Base-by-base conservation (phyloP, 1,284 basidiomycete genomes). In the Cronartium quercuum region DNA sequence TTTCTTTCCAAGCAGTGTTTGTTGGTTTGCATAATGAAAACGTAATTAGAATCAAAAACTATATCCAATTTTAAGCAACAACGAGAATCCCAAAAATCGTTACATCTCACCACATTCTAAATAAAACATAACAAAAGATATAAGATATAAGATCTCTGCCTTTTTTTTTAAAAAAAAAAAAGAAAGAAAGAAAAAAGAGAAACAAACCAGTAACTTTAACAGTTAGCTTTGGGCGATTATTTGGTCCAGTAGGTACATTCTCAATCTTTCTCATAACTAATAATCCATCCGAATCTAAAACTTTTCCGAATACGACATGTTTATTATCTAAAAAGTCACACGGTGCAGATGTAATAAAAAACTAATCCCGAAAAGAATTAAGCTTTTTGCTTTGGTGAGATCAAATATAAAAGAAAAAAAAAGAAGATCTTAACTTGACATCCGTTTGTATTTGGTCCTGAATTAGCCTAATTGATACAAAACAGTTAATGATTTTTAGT, bases 291-390 rank as follows among this genome's bases (percentile, higher is more conserved):
- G 76, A 66, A 13, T 78, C 91, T 76, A 90, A 86, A 41, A 96
- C 91, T 77, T 88, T 89, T 12, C 94, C 94, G 80, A 97, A 97
- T 0, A 96, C 92, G 76, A 91, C 89, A 81, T 97, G 94, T 81
- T 96, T 97, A 68, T 90, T 90, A 80, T 97, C 92, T 55, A 97
- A 85, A 82, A 98, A 98, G 78, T 93, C 91, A 77, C 93, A 94
- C 76, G 91, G 90, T 15, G 89, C 92, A 0, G 91, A 93, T 0
- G 95, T 98, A 80, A 98, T 90, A 85, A 98, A 98, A 85, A 98
- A 98, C 88, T 96, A 79, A 18, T 61, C 76, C 57, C 15, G 47
- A 38, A 60, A 55, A n/a, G 58, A 60, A 41, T 51, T n/a, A 57
- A 55, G 35, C 37, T 40, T 66, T 35, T n/a, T 24, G 29, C 15